These are phyloP conservation scores for Astragalus glycyphyllos DNA, from an alignment of 306 rosid species.

Conservation along the genomic window DNA sequence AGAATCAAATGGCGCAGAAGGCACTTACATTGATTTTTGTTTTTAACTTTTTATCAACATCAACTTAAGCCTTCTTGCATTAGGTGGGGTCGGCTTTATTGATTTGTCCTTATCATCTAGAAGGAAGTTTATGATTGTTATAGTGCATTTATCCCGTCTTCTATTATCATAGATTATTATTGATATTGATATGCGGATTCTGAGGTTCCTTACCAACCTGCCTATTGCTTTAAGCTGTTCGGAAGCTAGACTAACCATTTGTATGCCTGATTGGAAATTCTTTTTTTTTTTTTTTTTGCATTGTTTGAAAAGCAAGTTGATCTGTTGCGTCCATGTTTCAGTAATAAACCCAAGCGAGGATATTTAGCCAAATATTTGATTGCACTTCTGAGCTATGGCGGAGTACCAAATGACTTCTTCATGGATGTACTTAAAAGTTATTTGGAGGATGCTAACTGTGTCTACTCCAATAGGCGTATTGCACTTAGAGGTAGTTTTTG, in stretches of 20 bases:
- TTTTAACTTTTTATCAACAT: not conserved
- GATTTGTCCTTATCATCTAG: not conserved
- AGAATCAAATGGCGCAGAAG: constrained; percentile 13
- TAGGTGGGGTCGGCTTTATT: not conserved
- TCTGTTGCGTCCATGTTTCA: constrained; percentile 49
- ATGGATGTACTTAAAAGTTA: constrained; percentile 53
- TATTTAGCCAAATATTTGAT: constrained; percentile 61
- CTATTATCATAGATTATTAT: not conserved
- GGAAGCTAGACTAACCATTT: constrained; percentile 18
- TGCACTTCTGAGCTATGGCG: constrained; percentile 80
- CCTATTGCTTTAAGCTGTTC: not conserved
- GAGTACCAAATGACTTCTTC: constrained; percentile 77
- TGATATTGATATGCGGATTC: too few species aligned
- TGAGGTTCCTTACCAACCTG: not conserved
- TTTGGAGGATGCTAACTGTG: constrained; percentile 50
- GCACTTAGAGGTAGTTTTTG: constrained; percentile 65
- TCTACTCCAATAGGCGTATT: constrained; percentile 57
- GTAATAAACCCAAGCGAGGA: constrained; percentile 57
- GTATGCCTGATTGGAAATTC: not conserved
- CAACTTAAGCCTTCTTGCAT: not conserved
- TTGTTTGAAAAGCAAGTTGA: constrained; percentile 38
- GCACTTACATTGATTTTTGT: not conserved
- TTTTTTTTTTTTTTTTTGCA: constrained; percentile 34
- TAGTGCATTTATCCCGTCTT: constrained; percentile 20
- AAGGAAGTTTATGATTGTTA: constrained; percentile 3